A percentile compares a stretch with the other conserved stretches of the same genome.
These are phyloP conservation scores for Kodamaea alishanica DNA, from an alignment of 1,139 yeast genomes.

Conservation along the genomic window DNA sequence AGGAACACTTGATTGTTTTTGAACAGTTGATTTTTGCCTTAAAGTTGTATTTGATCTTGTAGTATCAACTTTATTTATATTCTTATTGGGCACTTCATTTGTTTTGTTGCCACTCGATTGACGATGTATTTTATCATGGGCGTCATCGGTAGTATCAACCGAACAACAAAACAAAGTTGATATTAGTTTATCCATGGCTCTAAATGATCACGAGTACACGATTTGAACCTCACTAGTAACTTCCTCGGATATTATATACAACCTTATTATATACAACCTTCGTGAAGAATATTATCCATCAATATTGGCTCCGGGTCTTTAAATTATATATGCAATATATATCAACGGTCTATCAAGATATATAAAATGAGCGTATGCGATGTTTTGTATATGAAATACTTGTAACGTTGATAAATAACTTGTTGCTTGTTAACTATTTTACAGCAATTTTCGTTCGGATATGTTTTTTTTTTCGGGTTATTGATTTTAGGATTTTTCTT, in stretches of 20 bases:
- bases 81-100: conserved; percentile 10
- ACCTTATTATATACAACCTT: no score
- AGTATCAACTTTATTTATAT: background rate
- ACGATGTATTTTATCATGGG: conserved; percentile 20
- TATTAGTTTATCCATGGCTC: conserved; percentile 24
- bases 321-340: no score
- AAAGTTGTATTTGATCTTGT: background rate
- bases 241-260: no score
- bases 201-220: background rate
- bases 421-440: conserved; percentile 3
- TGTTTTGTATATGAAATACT: no score
- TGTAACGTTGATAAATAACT: no score
- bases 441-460: conserved; percentile 6
- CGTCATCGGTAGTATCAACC: conserved; percentile 35
- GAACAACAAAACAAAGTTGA: conserved; percentile 43
- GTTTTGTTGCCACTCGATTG: conserved; percentile 8
- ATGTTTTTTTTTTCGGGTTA: conserved; percentile 4
- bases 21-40: background rate
- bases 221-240: background rate
- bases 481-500: background rate
- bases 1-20: background rate
- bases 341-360: no score
- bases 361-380: no score
- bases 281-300: no score
- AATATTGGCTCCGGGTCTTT: no score